phyloP scores from a whole-genome alignment of 2,329 filamentous ascomycete species.

The Ascochyta koolunga region DNA sequence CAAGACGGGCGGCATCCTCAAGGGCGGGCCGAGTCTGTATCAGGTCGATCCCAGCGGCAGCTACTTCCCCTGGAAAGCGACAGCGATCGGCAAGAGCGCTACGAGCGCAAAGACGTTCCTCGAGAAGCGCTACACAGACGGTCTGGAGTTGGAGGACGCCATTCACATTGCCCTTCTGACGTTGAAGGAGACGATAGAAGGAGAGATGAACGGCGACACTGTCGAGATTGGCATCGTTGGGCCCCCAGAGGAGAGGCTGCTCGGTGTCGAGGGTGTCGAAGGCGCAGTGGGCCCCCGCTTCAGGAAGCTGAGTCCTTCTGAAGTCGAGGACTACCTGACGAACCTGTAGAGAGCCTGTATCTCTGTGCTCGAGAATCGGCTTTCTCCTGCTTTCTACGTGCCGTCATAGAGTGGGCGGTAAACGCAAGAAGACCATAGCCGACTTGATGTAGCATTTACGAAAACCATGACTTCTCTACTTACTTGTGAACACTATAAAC shows the following conservation, averaged over 20 bases:
- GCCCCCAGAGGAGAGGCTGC: constrained; percentile 87
- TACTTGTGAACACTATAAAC: background rate
- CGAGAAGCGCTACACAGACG: constrained; percentile 98
- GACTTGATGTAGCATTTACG: constrained; percentile 31
- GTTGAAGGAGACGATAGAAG: constrained; percentile 98
- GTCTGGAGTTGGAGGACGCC: constrained; percentile 94
- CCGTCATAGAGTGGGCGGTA: constrained; percentile 18
- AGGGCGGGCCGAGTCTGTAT: constrained; percentile 96
- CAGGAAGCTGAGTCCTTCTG: constrained; percentile 93
- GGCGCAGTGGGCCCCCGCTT: constrained; percentile 85
- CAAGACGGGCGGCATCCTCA: constrained; percentile 94
- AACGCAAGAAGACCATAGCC: constrained; percentile 14
- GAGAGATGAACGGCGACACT: constrained; percentile 98
- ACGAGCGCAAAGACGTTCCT: constrained; percentile 98
- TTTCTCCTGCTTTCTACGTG: background rate
- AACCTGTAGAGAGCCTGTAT: constrained; percentile 73
- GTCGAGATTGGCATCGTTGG: constrained; percentile 99
- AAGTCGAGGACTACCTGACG: constrained; percentile 99
- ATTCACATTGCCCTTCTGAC: constrained; percentile 98
- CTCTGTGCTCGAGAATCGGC: background rate
- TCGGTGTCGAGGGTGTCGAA: constrained; percentile 89
- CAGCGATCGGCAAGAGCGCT: constrained; percentile 97
- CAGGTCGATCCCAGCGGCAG: constrained; percentile 98
- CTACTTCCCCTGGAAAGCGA: constrained; percentile 99
- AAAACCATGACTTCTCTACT: constrained; percentile 23